Conservation (phyloP, 2,329 filamentous ascomycete genomes). For the Pseudopyrenochaeta lycopersici region DNA sequence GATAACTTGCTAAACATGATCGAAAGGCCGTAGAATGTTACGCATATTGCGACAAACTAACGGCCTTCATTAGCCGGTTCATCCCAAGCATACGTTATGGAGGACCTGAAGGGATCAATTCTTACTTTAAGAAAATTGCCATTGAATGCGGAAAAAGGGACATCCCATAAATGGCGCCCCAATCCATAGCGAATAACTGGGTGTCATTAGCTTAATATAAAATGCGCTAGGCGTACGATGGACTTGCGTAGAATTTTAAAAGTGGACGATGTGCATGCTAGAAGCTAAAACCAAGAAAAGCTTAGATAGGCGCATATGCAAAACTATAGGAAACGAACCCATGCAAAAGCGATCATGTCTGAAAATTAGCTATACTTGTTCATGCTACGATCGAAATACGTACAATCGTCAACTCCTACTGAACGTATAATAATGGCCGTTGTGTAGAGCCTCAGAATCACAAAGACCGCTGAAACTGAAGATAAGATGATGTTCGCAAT, state of each 20-base stretch:
- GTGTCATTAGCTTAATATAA: conserved; percentile 3
- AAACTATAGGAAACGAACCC: conserved; percentile 4
- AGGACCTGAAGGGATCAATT: conserved; percentile 1
- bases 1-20: conserved; percentile 11
- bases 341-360: conserved; percentile 8
- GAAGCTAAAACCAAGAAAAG: conserved; percentile 7
- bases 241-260: conserved; percentile 5
- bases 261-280: conserved; percentile 1
- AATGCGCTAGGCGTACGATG: conserved; percentile 1
- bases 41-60: conserved; percentile 3
- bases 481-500: conserved; percentile 7
- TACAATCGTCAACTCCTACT: conserved; percentile 11
- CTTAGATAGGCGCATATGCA: conserved; percentile 3
- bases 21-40: conserved; percentile 10
- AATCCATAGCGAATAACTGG: conserved; percentile 10
- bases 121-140: conserved; percentile 11
- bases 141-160: conserved; percentile 12
- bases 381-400: conserved; percentile 4
- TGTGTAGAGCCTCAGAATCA: conserved; percentile 6
- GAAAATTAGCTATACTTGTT: conserved; percentile 8
- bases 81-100: conserved; percentile 4
- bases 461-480: conserved; percentile 1
- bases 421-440: conserved; percentile 4
- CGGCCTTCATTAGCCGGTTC: conserved; percentile 4
- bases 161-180: conserved; percentile 9